A percentile compares a stretch with the other conserved stretches of the same genome.
phyloP scores from a whole-genome alignment of 1,284 basidiomycete species.

The Boletus smithii region DNA sequence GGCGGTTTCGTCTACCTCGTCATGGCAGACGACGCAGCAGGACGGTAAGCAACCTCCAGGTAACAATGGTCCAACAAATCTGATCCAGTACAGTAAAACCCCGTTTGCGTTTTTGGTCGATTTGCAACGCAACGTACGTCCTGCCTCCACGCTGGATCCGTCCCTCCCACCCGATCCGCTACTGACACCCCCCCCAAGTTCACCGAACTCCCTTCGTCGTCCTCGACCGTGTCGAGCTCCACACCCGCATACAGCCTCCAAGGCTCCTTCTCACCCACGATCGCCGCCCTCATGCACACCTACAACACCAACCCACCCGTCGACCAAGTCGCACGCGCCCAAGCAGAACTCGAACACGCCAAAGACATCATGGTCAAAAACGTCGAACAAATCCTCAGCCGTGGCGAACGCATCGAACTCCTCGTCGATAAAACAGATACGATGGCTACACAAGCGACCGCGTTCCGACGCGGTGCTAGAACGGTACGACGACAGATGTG shows the following conservation, averaged over 20 bases:
- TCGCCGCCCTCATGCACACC: slow-evolving; percentile 73
- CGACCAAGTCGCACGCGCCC: slow-evolving; percentile 90
- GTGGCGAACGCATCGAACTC: slow-evolving; percentile 94
- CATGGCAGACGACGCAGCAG: slow-evolving; percentile 90
- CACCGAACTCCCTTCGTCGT: slow-evolving; percentile 51
- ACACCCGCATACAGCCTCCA: slow-evolving; percentile 65
- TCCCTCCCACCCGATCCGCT: not conserved
- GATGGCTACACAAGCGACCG: slow-evolving; percentile 93
- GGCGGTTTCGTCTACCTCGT: slow-evolving; percentile 86
- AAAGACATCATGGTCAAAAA: slow-evolving; percentile 99
- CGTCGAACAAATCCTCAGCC: slow-evolving; percentile 89
- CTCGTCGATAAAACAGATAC: slow-evolving; percentile 97
- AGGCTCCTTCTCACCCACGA: slow-evolving; percentile 62
- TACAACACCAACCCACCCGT: slow-evolving; percentile 88
- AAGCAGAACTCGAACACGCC: slow-evolving; percentile 87
- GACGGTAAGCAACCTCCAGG: slow-evolving; percentile 54
- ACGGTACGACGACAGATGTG: slow-evolving; percentile 90
- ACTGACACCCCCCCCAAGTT: slow-evolving; percentile 47
- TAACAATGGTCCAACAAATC: no score
- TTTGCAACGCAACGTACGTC: slow-evolving; percentile 68
- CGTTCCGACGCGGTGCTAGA: slow-evolving; percentile 89
- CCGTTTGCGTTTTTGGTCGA: slow-evolving; percentile 93
- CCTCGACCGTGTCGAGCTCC: slow-evolving; percentile 34
- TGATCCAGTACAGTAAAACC: slow-evolving; percentile 57
- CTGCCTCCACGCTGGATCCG: slow-evolving; percentile 4